Conservation (phyloP, 768 basidiomycete species). For the Mycena olivaceomarginata region DNA sequence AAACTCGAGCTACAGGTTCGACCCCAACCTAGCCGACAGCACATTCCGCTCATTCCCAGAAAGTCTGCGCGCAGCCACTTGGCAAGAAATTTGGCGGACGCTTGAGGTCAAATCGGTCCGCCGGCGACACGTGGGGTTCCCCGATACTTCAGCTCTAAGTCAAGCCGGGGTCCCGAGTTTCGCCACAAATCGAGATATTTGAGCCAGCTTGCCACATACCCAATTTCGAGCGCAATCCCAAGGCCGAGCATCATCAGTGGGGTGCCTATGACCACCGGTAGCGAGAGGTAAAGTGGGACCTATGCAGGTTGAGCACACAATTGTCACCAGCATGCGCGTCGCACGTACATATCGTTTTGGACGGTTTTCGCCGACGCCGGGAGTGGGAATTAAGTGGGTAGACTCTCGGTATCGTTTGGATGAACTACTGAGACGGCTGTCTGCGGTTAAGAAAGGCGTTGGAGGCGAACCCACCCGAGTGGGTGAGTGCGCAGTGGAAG, state of each 20-base stretch:
- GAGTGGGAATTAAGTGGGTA: conserved; percentile 70
- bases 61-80: too few species aligned
- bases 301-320: conserved; percentile 46
- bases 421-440: conserved; percentile 33
- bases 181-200: not conserved
- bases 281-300: conserved; percentile 58
- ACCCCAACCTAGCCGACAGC: too few species aligned
- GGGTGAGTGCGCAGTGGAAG: conserved; percentile 15
- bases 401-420: conserved; percentile 65
- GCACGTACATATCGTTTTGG: conserved; percentile 66
- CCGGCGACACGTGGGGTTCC: too few species aligned
- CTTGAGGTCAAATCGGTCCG: not conserved
- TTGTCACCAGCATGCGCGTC: not conserved
- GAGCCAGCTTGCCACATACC: conserved; percentile 44
- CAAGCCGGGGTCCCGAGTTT: not conserved
- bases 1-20: not conserved
- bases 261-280: conserved; percentile 60
- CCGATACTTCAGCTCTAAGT: not conserved
- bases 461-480: conserved; percentile 37
- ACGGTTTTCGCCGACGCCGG: conserved; percentile 55
- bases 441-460: conserved; percentile 7
- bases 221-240: conserved; percentile 70
- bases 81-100: too few species aligned
- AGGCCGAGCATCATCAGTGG: conserved; percentile 66
- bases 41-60: too few species aligned